Percentiles rank a stretch among this genome's conserved stretches.
phyloP scores from a whole-genome alignment of 148 eudicot species.

The Vaccinium vitisidaea region DNA sequence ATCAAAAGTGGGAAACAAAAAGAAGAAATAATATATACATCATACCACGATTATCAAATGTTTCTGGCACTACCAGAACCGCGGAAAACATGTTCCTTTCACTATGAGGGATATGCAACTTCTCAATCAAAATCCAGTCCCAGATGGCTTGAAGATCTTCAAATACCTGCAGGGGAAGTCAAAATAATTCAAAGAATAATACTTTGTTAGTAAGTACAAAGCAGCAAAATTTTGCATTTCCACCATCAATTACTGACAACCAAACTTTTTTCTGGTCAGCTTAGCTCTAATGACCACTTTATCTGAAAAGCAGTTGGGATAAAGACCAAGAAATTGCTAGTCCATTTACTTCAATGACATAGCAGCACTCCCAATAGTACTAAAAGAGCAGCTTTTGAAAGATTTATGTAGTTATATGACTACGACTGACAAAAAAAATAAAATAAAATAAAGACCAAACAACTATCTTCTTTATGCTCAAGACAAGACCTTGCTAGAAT shows the following conservation, averaged over 20 bases:
- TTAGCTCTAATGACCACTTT: not conserved
- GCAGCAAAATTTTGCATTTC: not conserved
- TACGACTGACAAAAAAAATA: not conserved
- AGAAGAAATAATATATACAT: conserved; percentile 9
- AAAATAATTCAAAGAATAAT: not conserved
- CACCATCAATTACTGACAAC: not conserved
- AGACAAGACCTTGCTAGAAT: not conserved
- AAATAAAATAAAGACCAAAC: not conserved
- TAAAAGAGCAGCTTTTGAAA: not conserved
- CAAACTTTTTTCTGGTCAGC: not conserved
- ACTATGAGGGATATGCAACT: conserved; percentile 61
- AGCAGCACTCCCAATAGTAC: not conserved
- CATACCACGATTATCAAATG: conserved; percentile 89
- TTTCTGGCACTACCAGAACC: conserved; percentile 86
- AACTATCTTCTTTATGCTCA: not conserved
- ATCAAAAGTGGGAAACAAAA: conserved; percentile 8
- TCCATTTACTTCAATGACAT: not conserved
- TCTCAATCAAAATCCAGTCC: conserved; percentile 93
- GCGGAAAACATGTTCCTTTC: conserved; percentile 77
- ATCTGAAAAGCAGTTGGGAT: not conserved
- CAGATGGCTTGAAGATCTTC: conserved; percentile 89
- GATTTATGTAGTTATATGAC: not conserved
- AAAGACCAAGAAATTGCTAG: not conserved
- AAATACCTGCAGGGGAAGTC: conserved; percentile 49
- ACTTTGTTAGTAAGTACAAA: not conserved